Base-by-base conservation (phyloP, 306 rosid genomes). In the Spatholobus suberectus region DNA sequence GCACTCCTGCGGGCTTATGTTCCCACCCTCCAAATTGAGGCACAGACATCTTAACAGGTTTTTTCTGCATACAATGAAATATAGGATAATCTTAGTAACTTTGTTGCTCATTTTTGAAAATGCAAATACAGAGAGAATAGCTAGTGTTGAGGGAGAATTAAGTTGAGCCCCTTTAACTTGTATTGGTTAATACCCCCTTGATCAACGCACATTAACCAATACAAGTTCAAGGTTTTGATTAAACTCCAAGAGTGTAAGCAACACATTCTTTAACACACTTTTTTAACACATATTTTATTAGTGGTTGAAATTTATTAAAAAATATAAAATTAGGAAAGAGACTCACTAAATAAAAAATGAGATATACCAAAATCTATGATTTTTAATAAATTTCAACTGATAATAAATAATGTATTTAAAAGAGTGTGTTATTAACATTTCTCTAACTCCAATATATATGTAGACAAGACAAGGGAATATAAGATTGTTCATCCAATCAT, bases 21-120 rank as follows among this genome's bases (percentile, higher is more conserved):
- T 93, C 95, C 98, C 98, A 95, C 54, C 86, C 98, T 82, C 97
- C 98, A 81, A 95, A 95, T 34, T 90, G 89, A 52, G 98, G 98
- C 71, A 95, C 97, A 37, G 98, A 85, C 86, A 82, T 88, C 90
- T 91, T 27, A n/a, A 35, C 55, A 67, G 76, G 44, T 13, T 86
- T 87, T 26, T 55, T 86, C 98, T 95, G 84, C 74, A 83, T 12
- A 63, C 29, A 58, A 8, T 62, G 5, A 6, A 62, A 8, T 0
- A 24, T 6, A 41, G 0, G 1, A 61, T 13, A 72, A 69, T 52
- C 37, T 51, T 52, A 86, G 17, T 47, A 59, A 58, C 14, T 34
- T 34, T 17, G 0, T 62, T 71, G 2, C 29, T 84, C 54, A 44
- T 13, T 35, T 17, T 47, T 9, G 5, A 12, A 57, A 49, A 74